Evolutionary conservation across 129 eudicot species (phyloP), one percentile per base, ranked within the genome.

Genomic region (Solidago caesia): DNA sequence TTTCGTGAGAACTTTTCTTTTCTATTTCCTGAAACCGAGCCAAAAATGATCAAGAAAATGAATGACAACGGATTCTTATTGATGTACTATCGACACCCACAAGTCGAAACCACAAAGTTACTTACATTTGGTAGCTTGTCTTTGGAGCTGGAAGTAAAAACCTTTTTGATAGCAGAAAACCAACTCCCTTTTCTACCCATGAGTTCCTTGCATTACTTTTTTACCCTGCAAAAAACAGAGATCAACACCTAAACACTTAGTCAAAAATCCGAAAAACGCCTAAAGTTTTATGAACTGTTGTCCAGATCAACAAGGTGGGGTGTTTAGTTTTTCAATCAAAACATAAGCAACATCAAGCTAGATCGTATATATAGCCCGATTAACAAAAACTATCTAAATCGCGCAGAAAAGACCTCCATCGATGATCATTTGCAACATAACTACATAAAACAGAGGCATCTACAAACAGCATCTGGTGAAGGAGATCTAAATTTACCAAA

Each of bases 161-260:
- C 99, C 91, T 71, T 81, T 84, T 91, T 95, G 83, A 95, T 91
- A 70, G 97, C 97, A 58, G 99, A 84, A 91, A 95, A 85, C 99
- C 99, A 91, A 85, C 89, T 85, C 75, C 97, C 97, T 85, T 91
- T 95, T 88, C 83, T 95, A 62, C 97, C 99, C 89, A 85, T 75
- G 47, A 87, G 80, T 83, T 73, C 76, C 85, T 70, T 84, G 85
- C 98, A 93, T 90, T 82, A 81, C 92, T 86, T 15, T 84, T 68
- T 51, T 41, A 67, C 65, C 84, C 87, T 77, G 84, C 10, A 72
- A 43, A 71, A 21, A 1, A 45, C 63, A 39, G n/a, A 84, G 8
- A 42, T 71, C 0, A 59, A 62, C 16, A 7, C n/a, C 1, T 63
- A 41, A 65, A 73, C 44, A 14, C 41, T 16, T n/a, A n/a, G 55